phyloP scores from a whole-genome alignment of 2,329 filamentous ascomycete genomes.

The Lachnellula occidentalis region DNA sequence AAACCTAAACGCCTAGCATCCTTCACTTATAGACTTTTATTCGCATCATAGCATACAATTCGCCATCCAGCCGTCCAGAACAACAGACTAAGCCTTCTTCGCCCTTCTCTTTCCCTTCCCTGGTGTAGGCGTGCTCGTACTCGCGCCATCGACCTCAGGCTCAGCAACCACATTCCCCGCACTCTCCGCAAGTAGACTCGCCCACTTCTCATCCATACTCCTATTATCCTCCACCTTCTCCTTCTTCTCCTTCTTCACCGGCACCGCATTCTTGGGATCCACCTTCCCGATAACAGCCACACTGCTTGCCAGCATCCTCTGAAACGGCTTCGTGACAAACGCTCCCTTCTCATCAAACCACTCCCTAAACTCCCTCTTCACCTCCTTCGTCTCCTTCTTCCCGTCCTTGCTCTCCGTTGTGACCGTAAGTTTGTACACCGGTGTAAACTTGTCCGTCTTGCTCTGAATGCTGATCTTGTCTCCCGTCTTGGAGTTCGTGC shows the following conservation, averaged over 20 bases:
- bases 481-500: conserved; percentile 56
- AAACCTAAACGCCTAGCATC: conserved; percentile 2
- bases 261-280: conserved; percentile 54
- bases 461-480: conserved; percentile 70
- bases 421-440: conserved; percentile 72
- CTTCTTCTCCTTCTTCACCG: conserved; percentile 23
- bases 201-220: conserved; percentile 30
- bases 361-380: conserved; percentile 61
- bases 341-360: conserved; percentile 73
- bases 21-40: conserved; percentile 1
- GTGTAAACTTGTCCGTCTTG: conserved; percentile 70
- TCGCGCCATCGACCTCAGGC: conserved; percentile 11
- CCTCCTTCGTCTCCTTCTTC: conserved; percentile 10
- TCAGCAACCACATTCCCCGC: conserved; percentile 11
- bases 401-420: conserved; percentile 36
- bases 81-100: conserved; percentile 23
- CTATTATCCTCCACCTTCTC: conserved; percentile 13
- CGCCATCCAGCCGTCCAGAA: not conserved
- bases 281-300: conserved; percentile 60
- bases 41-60: not conserved
- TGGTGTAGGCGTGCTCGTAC: conserved; percentile 12
- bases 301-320: conserved; percentile 67
- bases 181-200: conserved; percentile 28
- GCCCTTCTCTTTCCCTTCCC: conserved; percentile 23
- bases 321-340: conserved; percentile 71